Percentiles rank a stretch among this genome's conserved stretches.
phyloP scores from a whole-genome alignment of 2,329 filamentous ascomycete species.

The Bimuria novae-zelandiae region DNA sequence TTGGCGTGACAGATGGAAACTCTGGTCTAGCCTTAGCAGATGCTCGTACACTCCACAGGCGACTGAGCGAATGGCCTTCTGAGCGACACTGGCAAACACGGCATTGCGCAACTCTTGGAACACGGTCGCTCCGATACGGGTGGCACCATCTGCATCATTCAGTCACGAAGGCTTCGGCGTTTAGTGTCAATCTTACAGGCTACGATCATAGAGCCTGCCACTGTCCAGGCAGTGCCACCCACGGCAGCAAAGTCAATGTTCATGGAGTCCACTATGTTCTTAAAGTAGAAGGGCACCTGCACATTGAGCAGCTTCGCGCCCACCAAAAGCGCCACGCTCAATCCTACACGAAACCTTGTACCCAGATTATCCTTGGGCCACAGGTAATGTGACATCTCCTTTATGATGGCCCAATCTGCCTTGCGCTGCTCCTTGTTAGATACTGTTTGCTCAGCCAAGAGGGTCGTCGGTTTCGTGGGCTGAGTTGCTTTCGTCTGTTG shows the following conservation, averaged over 20 bases:
- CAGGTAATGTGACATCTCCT: conserved; percentile 93
- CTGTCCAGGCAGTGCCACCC: conserved; percentile 86
- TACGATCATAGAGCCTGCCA: conserved; percentile 90
- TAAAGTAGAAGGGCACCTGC: conserved; percentile 98
- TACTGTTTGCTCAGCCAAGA: conserved; percentile 67
- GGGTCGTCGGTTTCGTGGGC: conserved; percentile 54
- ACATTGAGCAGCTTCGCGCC: conserved; percentile 94
- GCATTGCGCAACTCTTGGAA: conserved; percentile 96
- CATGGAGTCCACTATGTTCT: conserved; percentile 96
- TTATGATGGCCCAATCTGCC: conserved; percentile 98
- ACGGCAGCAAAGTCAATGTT: conserved; percentile 88
- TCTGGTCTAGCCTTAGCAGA: conserved; percentile 82
- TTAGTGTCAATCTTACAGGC: conserved; percentile 63
- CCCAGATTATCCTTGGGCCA: conserved; percentile 90
- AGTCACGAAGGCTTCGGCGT: conserved; percentile 17
- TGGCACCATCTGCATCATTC: conserved; percentile 68
- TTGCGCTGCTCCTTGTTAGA: conserved; percentile 87
- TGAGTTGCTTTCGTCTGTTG: conserved; percentile 29
- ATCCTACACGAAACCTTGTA: conserved; percentile 81
- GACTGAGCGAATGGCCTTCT: conserved; percentile 92
- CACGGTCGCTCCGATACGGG: conserved; percentile 83
- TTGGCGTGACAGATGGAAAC: conserved; percentile 92
- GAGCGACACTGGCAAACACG: conserved; percentile 93
- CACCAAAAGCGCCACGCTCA: conserved; percentile 82
- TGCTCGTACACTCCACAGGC: conserved; percentile 93